Conservation (phyloP, 2,329 filamentous ascomycete species). For the Sarocladium strictum region DNA sequence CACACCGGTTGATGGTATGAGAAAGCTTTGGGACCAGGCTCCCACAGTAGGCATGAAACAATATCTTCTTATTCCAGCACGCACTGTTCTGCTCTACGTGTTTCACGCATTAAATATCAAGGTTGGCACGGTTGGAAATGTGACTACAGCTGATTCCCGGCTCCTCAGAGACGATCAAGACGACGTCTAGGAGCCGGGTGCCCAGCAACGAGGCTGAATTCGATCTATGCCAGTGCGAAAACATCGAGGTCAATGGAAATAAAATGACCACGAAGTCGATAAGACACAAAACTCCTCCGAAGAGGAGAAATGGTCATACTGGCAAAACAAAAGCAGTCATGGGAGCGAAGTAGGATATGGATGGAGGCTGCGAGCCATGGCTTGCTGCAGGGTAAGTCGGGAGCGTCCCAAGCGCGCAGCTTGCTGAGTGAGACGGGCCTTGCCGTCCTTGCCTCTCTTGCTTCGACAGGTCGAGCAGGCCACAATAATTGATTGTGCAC, state of each 20-base stretch:
- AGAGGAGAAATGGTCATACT: conserved; percentile 25
- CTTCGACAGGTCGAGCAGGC: neutral
- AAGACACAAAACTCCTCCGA: conserved; percentile 19
- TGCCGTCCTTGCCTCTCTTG: too few species aligned
- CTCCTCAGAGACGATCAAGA: conserved; percentile 47
- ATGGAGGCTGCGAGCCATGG: neutral
- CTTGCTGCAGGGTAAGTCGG: neutral
- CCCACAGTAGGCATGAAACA: too few species aligned
- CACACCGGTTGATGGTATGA: too few species aligned
- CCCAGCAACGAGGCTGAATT: conserved; percentile 47
- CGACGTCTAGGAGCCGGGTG: conserved; percentile 49
- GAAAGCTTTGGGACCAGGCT: too few species aligned
- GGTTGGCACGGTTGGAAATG: conserved; percentile 33
- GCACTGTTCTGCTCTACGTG: too few species aligned
- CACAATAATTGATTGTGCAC: conserved; percentile 4
- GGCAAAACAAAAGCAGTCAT: conserved; percentile 21
- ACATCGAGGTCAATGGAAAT: conserved; percentile 42
- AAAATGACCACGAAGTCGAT: conserved; percentile 35
- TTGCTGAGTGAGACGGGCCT: too few species aligned
- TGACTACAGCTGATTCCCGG: conserved; percentile 56
- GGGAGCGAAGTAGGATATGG: neutral
- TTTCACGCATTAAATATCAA: too few species aligned
- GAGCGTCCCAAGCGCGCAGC: neutral
- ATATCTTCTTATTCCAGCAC: neutral
- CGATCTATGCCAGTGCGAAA: conserved; percentile 52